Percentiles rank a stretch among this genome's conserved stretches.
phyloP scores from a whole-genome alignment of 176 grass and related monocot genomes.

The Raddia guianensis region DNA sequence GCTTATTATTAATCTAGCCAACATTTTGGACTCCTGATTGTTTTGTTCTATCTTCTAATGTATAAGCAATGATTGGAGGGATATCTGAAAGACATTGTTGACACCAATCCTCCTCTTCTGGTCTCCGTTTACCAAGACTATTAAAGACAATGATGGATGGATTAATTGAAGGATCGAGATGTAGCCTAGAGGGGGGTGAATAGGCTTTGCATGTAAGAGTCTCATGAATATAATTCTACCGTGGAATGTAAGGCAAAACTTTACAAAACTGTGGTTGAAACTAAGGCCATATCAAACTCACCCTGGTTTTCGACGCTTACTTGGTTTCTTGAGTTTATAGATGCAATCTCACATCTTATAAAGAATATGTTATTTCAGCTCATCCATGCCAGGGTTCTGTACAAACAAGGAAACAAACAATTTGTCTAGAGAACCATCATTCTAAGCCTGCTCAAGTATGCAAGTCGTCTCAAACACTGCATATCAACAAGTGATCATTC shows the following conservation, averaged over 20 bases:
- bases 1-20: slow-evolving; percentile 13
- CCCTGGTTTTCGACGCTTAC: neutral
- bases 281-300: neutral
- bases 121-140: slow-evolving; percentile 4
- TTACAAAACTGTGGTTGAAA: neutral
- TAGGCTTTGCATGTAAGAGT: neutral
- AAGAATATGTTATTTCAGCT: neutral
- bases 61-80: neutral
- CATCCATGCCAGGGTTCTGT: neutral
- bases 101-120: slow-evolving; percentile 1
- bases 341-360: neutral
- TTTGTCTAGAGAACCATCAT: neutral
- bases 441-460: neutral
- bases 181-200: too few species aligned
- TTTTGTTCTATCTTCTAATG: neutral
- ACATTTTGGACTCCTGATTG: slow-evolving; percentile 9
- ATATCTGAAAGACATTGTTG: slow-evolving; percentile 2
- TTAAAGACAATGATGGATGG: neutral
- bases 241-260: neutral
- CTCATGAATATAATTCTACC: neutral
- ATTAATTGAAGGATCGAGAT: too few species aligned
- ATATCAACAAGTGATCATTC: neutral
- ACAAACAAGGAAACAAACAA: neutral
- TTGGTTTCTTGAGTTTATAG: neutral
- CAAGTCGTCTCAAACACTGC: neutral